phyloP scores from a whole-genome alignment of 148 eudicot genomes.

The Fallopia convolvulus region DNA sequence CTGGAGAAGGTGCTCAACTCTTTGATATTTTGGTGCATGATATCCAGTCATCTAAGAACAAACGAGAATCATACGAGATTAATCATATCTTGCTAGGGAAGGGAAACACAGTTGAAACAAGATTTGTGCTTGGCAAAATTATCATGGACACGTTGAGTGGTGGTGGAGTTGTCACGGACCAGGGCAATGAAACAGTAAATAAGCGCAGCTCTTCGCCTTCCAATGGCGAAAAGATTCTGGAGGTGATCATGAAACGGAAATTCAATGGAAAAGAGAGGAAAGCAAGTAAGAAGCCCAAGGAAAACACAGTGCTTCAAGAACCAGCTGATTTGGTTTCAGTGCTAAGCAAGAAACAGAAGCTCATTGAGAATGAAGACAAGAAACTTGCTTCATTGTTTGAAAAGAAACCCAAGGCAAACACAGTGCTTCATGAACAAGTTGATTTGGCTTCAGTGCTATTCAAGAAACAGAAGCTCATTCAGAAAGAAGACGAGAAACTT shows the following conservation, averaged over 20 bases:
- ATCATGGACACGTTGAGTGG: constrained; percentile 7
- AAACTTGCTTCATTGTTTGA: neutral
- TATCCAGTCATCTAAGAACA: neutral
- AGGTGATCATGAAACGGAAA: neutral
- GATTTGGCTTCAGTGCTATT: neutral
- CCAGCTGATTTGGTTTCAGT: neutral
- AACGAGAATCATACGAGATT: neutral
- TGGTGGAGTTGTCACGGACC: neutral
- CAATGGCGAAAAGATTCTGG: neutral
- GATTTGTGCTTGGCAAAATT: constrained; percentile 9
- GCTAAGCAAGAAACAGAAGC: neutral
- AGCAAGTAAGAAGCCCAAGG: neutral
- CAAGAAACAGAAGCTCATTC: neutral
- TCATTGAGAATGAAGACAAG: neutral
- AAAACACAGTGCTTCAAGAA: neutral
- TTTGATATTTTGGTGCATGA: neutral
- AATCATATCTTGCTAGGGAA: constrained; percentile 1
- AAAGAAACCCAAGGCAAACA: neutral
- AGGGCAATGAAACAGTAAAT: neutral
- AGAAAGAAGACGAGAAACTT: neutral
- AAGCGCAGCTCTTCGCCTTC: neutral
- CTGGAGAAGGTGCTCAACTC: neutral
- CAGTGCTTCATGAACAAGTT: neutral
- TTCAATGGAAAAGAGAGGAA: neutral
- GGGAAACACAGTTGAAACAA: neutral